A percentile compares a stretch with the other conserved stretches of the same genome.
Conservation (phyloP, 1,284 basidiomycete species). For the Leccinum proliferum region DNA sequence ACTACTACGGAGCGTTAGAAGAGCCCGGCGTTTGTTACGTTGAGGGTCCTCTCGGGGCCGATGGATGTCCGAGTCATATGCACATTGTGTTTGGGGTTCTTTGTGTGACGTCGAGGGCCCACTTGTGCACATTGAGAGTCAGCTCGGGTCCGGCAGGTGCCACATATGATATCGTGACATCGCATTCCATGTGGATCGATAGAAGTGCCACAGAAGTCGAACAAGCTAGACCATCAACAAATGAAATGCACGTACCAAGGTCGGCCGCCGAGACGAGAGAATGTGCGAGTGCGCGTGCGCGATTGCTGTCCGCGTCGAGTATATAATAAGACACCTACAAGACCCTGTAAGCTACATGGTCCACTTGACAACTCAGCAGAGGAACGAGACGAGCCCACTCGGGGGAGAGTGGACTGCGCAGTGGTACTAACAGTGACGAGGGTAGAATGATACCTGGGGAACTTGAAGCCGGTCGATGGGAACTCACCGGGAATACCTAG, state of each 20-base stretch:
- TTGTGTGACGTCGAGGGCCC: not conserved
- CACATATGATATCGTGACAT: not conserved
- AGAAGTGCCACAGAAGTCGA: not conserved
- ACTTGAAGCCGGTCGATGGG: not conserved
- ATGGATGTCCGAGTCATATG: not conserved
- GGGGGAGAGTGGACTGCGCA: not conserved
- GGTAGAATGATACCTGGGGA: not conserved
- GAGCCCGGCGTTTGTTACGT: not conserved
- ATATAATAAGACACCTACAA: not conserved
- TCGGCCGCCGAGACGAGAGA: not conserved
- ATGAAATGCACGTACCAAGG: not conserved
- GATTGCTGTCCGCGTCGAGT: not conserved
- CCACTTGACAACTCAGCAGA: not conserved
- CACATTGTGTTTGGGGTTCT: not conserved
- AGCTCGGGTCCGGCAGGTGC: not conserved
- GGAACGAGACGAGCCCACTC: not conserved
- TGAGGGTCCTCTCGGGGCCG: not conserved
- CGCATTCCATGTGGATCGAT: not conserved
- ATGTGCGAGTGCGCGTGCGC: not conserved
- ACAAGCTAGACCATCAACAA: not conserved
- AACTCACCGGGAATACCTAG: not conserved
- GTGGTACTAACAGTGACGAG: not conserved
- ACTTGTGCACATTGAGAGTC: not conserved
- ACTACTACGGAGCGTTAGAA: not conserved
- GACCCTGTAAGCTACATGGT: not conserved